A percentile compares a stretch with the other conserved stretches of the same genome.
phyloP scores from a whole-genome alignment of 2,329 filamentous ascomycete genomes.

The Fusarium albidum region DNA sequence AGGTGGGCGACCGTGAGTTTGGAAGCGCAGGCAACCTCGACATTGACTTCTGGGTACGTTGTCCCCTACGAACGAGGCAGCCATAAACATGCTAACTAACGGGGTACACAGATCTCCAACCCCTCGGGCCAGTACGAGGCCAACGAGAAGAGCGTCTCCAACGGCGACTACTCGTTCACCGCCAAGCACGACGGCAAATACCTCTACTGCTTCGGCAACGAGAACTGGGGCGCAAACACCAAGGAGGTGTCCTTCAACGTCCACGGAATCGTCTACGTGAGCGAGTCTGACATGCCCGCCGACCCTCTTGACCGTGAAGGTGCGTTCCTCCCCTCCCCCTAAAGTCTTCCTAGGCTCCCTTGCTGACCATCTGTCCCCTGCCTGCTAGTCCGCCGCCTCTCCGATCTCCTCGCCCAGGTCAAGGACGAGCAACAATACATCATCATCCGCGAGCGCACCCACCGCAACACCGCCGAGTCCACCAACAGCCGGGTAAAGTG shows the following conservation, averaged over 20 bases:
- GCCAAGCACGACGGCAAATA: conserved; percentile 88
- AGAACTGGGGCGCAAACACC: conserved; percentile 93
- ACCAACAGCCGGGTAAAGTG: conserved; percentile 98
- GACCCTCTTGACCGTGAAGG: conserved; percentile 93
- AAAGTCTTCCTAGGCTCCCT: conserved; percentile 1
- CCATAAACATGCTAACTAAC: conserved; percentile 23
- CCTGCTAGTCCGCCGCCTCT: conserved; percentile 76
- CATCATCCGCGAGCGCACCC: conserved; percentile 90
- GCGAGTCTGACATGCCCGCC: conserved; percentile 81
- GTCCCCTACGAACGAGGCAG: conserved; percentile 2
- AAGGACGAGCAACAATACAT: conserved; percentile 99
- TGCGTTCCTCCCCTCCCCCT: conserved; percentile 52
- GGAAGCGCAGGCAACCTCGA: conserved; percentile 93
- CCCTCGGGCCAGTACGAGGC: conserved; percentile 79
- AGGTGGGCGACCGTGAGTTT: conserved; percentile 96
- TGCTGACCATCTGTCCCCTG: conserved; percentile 16
- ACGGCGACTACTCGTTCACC: conserved; percentile 92
- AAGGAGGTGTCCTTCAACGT: conserved; percentile 99
- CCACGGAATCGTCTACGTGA: conserved; percentile 97
- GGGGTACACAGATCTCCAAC: conserved; percentile 78
- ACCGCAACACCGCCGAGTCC: conserved; percentile 98
- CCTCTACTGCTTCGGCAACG: conserved; percentile 98
- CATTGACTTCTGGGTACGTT: conserved; percentile 94
- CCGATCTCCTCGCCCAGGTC: conserved; percentile 87
- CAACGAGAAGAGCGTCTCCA: conserved; percentile 82